phyloP scores from a whole-genome alignment of 2,329 filamentous ascomycete species.

The Fusarium circinatum region DNA sequence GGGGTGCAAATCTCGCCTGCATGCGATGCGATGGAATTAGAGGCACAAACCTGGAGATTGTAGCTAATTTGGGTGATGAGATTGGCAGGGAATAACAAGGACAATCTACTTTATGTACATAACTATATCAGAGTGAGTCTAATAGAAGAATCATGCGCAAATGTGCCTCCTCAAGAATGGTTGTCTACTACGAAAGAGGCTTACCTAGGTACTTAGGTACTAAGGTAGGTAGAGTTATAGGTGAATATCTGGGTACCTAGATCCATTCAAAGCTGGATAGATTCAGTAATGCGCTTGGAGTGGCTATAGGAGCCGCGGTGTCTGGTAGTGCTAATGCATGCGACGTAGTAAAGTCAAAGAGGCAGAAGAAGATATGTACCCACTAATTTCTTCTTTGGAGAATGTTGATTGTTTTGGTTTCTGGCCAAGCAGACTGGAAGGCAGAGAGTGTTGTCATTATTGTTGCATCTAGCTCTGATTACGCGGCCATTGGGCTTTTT shows the following conservation, averaged over 20 bases:
- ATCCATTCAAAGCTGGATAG: neutral
- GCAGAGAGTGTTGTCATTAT: slow-evolving; percentile 23
- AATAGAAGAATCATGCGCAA: neutral
- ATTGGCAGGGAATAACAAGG: neutral
- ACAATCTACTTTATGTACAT: neutral
- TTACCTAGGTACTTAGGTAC: neutral
- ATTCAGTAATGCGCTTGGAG: slow-evolving; percentile 1
- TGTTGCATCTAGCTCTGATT: slow-evolving; percentile 13
- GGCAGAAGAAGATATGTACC: neutral
- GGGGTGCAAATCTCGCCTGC: slow-evolving; percentile 42
- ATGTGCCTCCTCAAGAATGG: neutral
- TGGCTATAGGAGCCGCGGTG: slow-evolving; percentile 14
- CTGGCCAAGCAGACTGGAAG: slow-evolving; percentile 20
- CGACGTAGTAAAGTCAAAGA: slow-evolving; percentile 18
- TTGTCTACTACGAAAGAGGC: neutral
- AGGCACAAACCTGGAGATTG: slow-evolving; percentile 11
- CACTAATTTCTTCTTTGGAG: neutral
- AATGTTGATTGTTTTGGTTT: slow-evolving; percentile 23
- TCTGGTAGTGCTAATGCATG: slow-evolving; percentile 29
- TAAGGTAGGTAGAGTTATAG: neutral
- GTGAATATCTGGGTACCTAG: neutral
- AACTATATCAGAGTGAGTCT: neutral
- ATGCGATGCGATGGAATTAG: slow-evolving; percentile 38
- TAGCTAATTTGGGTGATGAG: slow-evolving; percentile 22
- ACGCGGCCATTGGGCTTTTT: slow-evolving; percentile 16